Percentiles rank a stretch among this genome's conserved stretches.
phyloP scores from a whole-genome alignment of 371 early-diverging fungal genomes.

The Mucor saturninus region DNA sequence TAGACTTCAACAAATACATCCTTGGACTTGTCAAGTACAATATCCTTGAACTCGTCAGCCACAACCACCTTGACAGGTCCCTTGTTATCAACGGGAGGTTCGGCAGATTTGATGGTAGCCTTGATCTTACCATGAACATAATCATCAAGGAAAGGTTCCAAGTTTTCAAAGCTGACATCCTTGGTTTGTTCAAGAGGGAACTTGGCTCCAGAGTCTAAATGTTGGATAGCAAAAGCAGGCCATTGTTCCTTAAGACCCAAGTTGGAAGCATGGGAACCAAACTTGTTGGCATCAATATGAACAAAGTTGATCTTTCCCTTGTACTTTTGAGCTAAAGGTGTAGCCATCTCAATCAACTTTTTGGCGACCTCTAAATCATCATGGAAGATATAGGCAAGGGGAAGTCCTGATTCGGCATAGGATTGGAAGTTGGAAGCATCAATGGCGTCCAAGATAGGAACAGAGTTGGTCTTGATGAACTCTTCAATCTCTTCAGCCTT shows the following conservation, averaged over 20 bases:
- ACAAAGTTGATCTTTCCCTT: conserved; percentile 89
- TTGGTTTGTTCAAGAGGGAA: conserved; percentile 80
- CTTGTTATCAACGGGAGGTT: conserved; percentile 83
- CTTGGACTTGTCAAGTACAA: conserved; percentile 85
- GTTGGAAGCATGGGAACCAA: conserved; percentile 82
- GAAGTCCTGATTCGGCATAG: conserved; percentile 85
- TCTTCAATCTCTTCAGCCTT: conserved; percentile 54
- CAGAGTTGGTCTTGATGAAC: conserved; percentile 77
- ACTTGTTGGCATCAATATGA: conserved; percentile 86
- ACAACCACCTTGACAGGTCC: conserved; percentile 92
- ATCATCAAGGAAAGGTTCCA: conserved; percentile 68
- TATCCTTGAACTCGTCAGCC: conserved; percentile 73
- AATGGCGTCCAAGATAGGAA: conserved; percentile 91
- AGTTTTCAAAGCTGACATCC: conserved; percentile 59
- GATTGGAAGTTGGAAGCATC: conserved; percentile 82
- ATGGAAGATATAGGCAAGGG: conserved; percentile 88
- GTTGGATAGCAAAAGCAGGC: conserved; percentile 94
- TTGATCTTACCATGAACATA: conserved; percentile 73
- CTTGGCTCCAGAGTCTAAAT: conserved; percentile 70
- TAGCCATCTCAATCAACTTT: conserved; percentile 56
- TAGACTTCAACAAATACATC: conserved; percentile 95
- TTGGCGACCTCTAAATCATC: conserved; percentile 66
- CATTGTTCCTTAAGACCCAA: conserved; percentile 84
- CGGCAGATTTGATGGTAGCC: conserved; percentile 84
- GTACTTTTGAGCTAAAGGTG: conserved; percentile 80